Conservation (phyloP, 345 rosid species). For the Eutrema japonicum region DNA sequence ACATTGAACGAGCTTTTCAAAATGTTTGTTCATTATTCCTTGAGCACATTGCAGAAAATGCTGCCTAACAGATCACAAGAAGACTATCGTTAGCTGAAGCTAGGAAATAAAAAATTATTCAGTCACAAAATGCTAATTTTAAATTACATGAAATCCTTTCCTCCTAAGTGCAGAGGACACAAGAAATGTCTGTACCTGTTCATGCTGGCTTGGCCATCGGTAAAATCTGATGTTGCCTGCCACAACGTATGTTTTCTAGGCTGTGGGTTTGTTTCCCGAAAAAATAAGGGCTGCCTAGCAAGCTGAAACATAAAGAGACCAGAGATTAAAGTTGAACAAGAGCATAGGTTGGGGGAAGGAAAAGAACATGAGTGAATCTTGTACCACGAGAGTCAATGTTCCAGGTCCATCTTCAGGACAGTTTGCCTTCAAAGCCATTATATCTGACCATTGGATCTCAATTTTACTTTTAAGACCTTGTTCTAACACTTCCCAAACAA, state of each 20-base stretch:
- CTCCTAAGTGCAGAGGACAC: conserved; percentile 17
- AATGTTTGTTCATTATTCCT: conserved; percentile 86
- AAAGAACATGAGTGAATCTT: conserved; percentile 13
- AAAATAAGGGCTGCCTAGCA: conserved; percentile 94
- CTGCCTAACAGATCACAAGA: conserved; percentile 53
- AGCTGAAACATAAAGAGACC: conserved; percentile 57
- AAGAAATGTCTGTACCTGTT: conserved; percentile 56
- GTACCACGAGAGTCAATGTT: conserved; percentile 86
- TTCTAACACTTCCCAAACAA: conserved; percentile 99
- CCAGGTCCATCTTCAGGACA: conserved; percentile 88
- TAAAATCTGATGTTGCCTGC: conserved; percentile 99
- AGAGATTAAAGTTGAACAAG: conserved; percentile 24
- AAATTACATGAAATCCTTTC: background rate
- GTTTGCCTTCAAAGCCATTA: conserved; percentile 83
- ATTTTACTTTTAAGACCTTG: conserved; percentile 97
- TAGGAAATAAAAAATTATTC: background rate
- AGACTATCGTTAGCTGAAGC: conserved; percentile 24
- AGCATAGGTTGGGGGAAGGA: background rate
- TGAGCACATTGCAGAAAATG: conserved; percentile 95
- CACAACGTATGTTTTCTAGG: conserved; percentile 98
- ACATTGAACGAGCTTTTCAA: conserved; percentile 96
- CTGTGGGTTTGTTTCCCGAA: conserved; percentile 96
- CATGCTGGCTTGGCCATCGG: conserved; percentile 92
- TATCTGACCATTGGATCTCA: conserved; percentile 99
- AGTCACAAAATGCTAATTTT: conserved; percentile 2